These are phyloP conservation scores for Apophysomyces variabilis DNA, from an alignment of 371 early-diverging fungal genomes.

Conservation along the genomic window DNA sequence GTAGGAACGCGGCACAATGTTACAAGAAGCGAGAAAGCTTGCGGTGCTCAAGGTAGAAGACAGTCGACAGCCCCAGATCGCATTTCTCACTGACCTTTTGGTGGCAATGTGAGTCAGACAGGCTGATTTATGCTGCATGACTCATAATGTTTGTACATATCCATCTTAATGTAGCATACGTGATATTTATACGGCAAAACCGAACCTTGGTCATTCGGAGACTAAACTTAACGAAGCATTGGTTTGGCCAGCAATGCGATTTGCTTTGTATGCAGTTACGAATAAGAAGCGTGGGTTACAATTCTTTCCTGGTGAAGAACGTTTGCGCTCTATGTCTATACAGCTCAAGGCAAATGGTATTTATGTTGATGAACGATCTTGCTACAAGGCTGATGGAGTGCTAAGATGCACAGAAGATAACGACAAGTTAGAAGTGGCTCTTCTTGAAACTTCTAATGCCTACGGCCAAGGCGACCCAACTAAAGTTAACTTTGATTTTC, in stretches of 20 bases:
- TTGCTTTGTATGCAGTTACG: neutral
- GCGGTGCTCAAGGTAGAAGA: neutral
- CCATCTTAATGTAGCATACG: neutral
- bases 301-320: neutral
- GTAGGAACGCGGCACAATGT: neutral
- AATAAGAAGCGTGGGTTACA: neutral
- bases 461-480: constrained; percentile 1
- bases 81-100: neutral
- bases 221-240: neutral
- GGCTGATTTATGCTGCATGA: neutral
- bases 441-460: constrained; percentile 13
- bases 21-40: neutral
- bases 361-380: constrained; percentile 7
- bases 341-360: constrained; percentile 5
- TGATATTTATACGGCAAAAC: neutral
- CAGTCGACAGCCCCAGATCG: neutral
- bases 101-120: neutral
- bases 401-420: neutral
- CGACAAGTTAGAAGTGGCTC: neutral
- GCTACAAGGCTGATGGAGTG: constrained; percentile 15
- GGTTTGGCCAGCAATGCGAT: neutral
- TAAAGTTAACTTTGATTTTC: constrained; percentile 13
- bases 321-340: constrained; percentile 11
- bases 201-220: neutral
- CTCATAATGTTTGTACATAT: neutral